Percentiles rank a stretch among this genome's conserved stretches.
Conservation (phyloP, 2,329 filamentous ascomycete species). For the Ascochyta clinopodiicola region DNA sequence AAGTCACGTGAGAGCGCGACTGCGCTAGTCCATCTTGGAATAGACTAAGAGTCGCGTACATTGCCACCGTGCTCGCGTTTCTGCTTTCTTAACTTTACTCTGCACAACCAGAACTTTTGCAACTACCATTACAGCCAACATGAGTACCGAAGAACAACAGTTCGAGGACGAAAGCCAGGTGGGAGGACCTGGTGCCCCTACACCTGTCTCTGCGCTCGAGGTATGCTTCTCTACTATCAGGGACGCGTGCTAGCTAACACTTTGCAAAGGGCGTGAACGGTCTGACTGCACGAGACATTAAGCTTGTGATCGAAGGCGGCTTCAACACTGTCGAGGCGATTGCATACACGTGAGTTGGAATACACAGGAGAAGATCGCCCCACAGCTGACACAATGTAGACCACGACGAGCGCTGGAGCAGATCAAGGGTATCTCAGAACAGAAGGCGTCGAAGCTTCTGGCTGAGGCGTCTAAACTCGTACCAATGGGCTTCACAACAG, state of each 20-base stretch:
- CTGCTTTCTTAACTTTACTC: neutral
- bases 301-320: conserved; percentile 87
- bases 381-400: conserved; percentile 50
- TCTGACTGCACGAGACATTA: conserved; percentile 93
- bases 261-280: conserved; percentile 78
- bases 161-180: conserved; percentile 70
- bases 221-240: conserved; percentile 57
- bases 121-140: conserved; percentile 28
- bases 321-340: conserved; percentile 96
- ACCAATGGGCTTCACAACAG: conserved; percentile 98
- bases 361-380: neutral
- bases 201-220: conserved; percentile 83
- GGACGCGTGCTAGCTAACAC: conserved; percentile 16
- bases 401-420: conserved; percentile 81
- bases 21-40: conserved; percentile 18
- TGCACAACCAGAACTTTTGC: neutral
- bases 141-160: conserved; percentile 67
- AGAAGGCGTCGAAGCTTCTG: conserved; percentile 91
- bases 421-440: conserved; percentile 97
- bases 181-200: conserved; percentile 90
- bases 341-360: conserved; percentile 78
- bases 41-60: neutral
- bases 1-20: conserved; percentile 33
- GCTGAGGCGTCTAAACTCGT: conserved; percentile 96
- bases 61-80: conserved; percentile 21